Base-by-base conservation (phyloP, 2,329 filamentous ascomycete genomes). In the Fusarium aywerte region DNA sequence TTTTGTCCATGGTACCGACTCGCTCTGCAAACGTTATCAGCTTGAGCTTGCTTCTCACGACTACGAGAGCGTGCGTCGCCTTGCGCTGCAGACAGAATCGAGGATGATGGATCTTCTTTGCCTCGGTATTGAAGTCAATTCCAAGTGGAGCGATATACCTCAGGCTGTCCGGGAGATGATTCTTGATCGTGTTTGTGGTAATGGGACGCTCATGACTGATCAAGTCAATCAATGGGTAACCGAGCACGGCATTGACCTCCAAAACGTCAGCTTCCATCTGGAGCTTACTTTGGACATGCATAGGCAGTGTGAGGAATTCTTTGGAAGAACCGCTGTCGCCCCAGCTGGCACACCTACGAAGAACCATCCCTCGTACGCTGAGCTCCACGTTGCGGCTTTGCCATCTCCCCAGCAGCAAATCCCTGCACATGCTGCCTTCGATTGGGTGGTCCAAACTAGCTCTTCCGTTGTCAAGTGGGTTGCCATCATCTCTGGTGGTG, bases 401-500 rank as follows among this genome's bases (percentile, higher is more conserved):
- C 10, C 4, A 10, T 42, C 48, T 32, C 11, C 48, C 9, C 25
- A 10, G 11, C n/a, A 18, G 35, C 32, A 27, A n/a, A 7, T n/a
- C 5, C 16, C 18, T 4, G 7, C 18, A 18, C 23, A 13, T 2
- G 12, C 18, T 32, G 25, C 35, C 4, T 4, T 51, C 7, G n/a
- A 7, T 2, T 21, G 31, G 40, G 10, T 54, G 7, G 20, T 4
- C 2, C 4, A 16, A 9, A 18, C n/a, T 29, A 11, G 4, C 7
- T 23, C n/a, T 0, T 47, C 23, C 3, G 8, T 23, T 4, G 10
- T 48, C 25, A 54, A 54, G 12, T 54, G 51, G 51, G 12, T 16
- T 9, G 51, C 51, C 5, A 54, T 54, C 2, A 11, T 54, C 8
- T 48, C 51, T 48, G 40, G 51, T 23, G 51, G 51, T 4, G 51